Base-by-base conservation (phyloP, 108 stramenopile species). In the Fistulifera pelliculosa region DNA sequence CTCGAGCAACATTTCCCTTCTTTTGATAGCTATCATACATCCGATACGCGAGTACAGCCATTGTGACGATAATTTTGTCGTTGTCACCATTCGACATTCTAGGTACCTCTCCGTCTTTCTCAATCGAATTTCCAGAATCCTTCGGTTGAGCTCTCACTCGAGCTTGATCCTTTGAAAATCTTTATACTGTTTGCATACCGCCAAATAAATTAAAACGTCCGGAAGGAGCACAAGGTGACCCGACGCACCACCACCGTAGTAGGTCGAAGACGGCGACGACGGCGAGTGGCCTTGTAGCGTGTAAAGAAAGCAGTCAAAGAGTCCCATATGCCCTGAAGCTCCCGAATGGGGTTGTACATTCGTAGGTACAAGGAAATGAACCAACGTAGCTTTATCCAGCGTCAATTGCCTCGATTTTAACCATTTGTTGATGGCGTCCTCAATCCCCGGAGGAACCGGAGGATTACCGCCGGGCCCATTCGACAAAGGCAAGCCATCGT, bases 1-100 rank as follows among this genome's bases (percentile, higher is more conserved):
- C 89, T 31, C 89, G 53, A 16, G 68, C 61, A 19, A 91, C 47
- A 8, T 58, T 43, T 0, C 79, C 74, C 56, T 79, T 81, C 35
- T 86, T 84, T 70, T 85, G 83, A 47, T 80, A 91, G 18, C 76
- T 68, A 70, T 91, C 89, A 41, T 91, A 91, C 14, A 91, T 62
- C 11, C 78, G 65, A 58, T 77, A 91, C 25, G 82, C 73, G 22
- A 77, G 45, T 62, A 38, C 49, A 2, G 51, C 40, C 60, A 69
- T 69, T 27, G 38, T 47, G 40, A 27, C 7, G 21, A 65, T 59
- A 49, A 41, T 53, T 49, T 16, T 2, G 60, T 35, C 18, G 28
- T 61, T 19, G 25, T 40, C 31, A 45, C 19, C 16, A 21, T 11
- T 45, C 21, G 44, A 4, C 31, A 35, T 23, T 17, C 55, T 42